Conservation (phyloP, 495 filamentous ascomycete genomes). For the Penicillium nucicola region DNA sequence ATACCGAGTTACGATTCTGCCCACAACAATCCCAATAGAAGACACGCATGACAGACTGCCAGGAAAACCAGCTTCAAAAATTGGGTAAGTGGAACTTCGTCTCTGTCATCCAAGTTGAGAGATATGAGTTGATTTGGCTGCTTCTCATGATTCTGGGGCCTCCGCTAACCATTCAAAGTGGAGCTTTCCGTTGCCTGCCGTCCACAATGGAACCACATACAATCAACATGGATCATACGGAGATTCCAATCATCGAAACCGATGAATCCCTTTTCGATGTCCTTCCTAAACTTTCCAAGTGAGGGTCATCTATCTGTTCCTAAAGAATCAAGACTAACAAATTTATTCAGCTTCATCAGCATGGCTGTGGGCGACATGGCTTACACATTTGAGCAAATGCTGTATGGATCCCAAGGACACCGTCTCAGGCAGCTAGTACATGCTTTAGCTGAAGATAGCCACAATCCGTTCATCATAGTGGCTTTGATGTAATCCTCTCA, state of each 20-base stretch:
- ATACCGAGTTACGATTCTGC: not conserved
- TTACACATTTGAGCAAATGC: conserved; percentile 76
- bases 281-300: conserved; percentile 68
- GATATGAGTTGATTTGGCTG: not conserved
- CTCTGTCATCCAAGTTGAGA: not conserved
- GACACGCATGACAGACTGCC: not conserved
- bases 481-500: conserved; percentile 64
- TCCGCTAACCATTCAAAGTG: not conserved
- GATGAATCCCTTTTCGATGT: conserved; percentile 63
- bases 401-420: conserved; percentile 62
- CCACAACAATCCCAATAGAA: not conserved
- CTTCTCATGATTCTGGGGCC: not conserved
- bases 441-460: conserved; percentile 59
- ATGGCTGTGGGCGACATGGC: conserved; percentile 61
- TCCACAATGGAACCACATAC: conserved; percentile 7
- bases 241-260: conserved; percentile 59
- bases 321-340: not conserved
- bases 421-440: conserved; percentile 62
- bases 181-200: not conserved
- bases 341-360: conserved; percentile 34
- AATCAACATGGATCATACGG: conserved; percentile 19
- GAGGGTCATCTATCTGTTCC: conserved; percentile 13
- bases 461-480: conserved; percentile 72
- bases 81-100: too few relatives aligned
- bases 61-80: too few relatives aligned